Percentiles rank a stretch among this genome's conserved stretches.
Conservation (phyloP, 305 asterid species). For the Nicotiana rustica region DNA sequence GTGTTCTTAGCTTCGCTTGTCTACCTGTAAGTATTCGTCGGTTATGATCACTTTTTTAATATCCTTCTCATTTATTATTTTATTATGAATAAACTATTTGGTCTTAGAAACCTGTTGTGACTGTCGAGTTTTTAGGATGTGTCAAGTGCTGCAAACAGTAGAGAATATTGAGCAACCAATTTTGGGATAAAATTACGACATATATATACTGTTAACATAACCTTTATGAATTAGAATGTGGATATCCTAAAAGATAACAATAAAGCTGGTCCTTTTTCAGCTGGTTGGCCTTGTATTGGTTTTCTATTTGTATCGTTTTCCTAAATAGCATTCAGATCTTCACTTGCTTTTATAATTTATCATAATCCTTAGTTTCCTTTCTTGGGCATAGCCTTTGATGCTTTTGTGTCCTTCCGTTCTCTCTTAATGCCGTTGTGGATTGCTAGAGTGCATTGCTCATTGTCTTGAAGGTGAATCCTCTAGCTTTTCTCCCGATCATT, state of each 20-base stretch:
- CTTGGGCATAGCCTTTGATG: background rate
- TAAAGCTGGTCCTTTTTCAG: constrained; percentile 3
- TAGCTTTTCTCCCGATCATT: constrained; percentile 23
- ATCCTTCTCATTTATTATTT: background rate
- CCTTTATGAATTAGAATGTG: constrained; percentile 17
- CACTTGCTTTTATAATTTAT: background rate
- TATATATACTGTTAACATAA: background rate
- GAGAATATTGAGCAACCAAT: background rate
- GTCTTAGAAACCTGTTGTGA: background rate
- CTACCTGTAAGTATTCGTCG: constrained; percentile 70
- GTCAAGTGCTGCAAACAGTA: background rate
- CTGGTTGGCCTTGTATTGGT: background rate
- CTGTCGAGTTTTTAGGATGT: background rate
- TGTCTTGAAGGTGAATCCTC: constrained; percentile 11
- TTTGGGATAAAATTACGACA: background rate
- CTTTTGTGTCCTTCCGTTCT: constrained; percentile 9
- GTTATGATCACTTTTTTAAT: constrained; percentile 24
- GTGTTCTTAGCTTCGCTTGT: constrained; percentile 78
- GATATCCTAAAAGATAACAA: constrained; percentile 7
- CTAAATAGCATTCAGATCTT: background rate
- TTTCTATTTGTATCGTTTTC: background rate
- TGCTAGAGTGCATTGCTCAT: background rate
- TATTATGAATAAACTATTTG: background rate
- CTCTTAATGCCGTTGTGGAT: constrained; percentile 17
- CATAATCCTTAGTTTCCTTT: background rate